Evolutionary conservation across 2,329 filamentous ascomycete genomes (phyloP).

Genomic region (Clathrospora elynae): DNA sequence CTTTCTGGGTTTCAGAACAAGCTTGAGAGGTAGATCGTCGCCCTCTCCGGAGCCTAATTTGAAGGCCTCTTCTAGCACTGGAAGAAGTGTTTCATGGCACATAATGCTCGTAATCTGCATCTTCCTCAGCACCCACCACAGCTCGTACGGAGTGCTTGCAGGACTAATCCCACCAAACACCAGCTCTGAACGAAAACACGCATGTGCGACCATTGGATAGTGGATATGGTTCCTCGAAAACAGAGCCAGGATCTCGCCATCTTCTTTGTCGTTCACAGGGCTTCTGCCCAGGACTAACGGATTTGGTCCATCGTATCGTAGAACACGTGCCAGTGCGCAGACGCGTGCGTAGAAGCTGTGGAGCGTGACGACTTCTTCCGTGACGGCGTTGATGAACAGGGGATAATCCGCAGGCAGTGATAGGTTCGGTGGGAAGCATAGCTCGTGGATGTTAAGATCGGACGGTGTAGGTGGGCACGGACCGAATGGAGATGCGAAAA

Average conservation of each 20-base stretch:
- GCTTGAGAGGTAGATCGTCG: conserved; percentile 26
- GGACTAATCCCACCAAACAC: conserved; percentile 43
- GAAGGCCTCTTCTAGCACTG: conserved; percentile 30
- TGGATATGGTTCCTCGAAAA: conserved; percentile 40
- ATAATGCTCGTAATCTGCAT: conserved; percentile 40
- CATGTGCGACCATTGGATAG: conserved; percentile 39
- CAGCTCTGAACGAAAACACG: conserved; percentile 37
- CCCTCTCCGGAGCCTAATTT: conserved; percentile 32
- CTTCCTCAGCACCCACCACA: conserved; percentile 41
- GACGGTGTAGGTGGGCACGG: conserved; percentile 32
- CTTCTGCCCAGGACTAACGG: conserved; percentile 26
- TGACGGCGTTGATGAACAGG: conserved; percentile 37
- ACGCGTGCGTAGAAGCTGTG: conserved; percentile 35
- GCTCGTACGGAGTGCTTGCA: conserved; percentile 36
- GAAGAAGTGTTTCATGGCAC: conserved; percentile 36
- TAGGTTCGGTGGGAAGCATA: conserved; percentile 36
- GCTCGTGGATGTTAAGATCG: conserved; percentile 39
- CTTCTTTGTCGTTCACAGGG: conserved; percentile 29
- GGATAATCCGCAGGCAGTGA: conserved; percentile 37
- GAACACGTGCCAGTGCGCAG: conserved; percentile 35
- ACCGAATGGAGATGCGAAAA: conserved; percentile 37
- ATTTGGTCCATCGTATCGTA: conserved; percentile 37
- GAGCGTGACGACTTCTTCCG: conserved; percentile 32
- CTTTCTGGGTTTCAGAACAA: conserved; percentile 31
- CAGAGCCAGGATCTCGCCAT: conserved; percentile 39